Base-by-base conservation (phyloP, 148 eudicot species). In the Rhododendron mucronatum region DNA sequence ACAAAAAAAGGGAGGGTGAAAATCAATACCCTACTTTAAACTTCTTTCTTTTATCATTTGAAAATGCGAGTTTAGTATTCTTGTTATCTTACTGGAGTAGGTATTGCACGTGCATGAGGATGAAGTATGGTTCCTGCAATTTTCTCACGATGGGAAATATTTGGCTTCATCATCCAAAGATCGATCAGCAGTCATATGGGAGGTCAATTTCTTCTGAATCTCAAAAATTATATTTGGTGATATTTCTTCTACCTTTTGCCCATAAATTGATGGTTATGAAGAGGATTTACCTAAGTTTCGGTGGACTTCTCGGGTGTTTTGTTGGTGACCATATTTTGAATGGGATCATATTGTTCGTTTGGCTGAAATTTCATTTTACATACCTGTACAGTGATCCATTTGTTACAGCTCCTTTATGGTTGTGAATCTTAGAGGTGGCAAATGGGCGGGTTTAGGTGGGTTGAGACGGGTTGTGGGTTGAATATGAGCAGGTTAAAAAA, bases 131-230 rank as follows among this genome's bases (percentile, higher is more conserved):
- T 90, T 85, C 83, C 85, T 95, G 89, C 92, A 90, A 81, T 96
- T 94, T 85, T 96, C 98, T 77, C 98, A 93, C 81, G 87, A 90
- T 79, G 98, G 98, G 63, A 92, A 84, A 87, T 94, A 91, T 82
- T 90, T 96, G 89, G 98, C 98, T 50, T 96, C 98, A 86, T 93
- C 98, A 57, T 94, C 98, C 80, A 92, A 86, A 82, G 98, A 96
- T 89, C 85, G 84, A 63, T 89, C 91, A 80, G 94, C 94, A 84
- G 88, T 94, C 85, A 91, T 96, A 83, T 96, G 98, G 98, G 95
- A 96, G 98, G 98, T 96, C 91, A 85, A 45, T 45, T 83, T 75
- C 33, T 47, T 47, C 4, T 65, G n/a, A 37, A 33, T 23, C 35
- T 76, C n/a, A 10, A 10, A 13, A 39, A n/a, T 78, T 59, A 30